phyloP scores from a whole-genome alignment of 208 protist genomes.

The Trypanosoma rangeli region DNA sequence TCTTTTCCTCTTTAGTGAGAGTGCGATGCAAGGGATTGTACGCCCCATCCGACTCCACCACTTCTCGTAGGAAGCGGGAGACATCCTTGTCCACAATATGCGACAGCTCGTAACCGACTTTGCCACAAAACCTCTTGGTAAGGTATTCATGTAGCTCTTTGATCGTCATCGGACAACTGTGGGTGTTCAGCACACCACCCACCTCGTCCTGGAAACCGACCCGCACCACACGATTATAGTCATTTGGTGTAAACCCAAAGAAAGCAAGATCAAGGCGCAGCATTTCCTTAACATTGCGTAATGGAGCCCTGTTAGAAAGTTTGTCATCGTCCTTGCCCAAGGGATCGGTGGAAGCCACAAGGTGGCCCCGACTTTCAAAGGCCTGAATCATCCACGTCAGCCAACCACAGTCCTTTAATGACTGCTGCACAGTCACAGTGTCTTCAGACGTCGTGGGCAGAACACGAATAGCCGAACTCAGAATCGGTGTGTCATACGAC shows the following conservation, averaged over 20 bases:
- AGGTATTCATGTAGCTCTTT: slow-evolving; percentile 75
- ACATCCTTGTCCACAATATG: slow-evolving; percentile 92
- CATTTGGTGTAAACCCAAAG: slow-evolving; percentile 78
- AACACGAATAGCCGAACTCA: slow-evolving; percentile 64
- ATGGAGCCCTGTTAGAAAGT: slow-evolving; percentile 44
- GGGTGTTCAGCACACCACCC: slow-evolving; percentile 72
- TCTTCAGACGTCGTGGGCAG: slow-evolving; percentile 45
- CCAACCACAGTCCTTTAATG: slow-evolving; percentile 69
- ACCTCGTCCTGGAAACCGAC: slow-evolving; percentile 78
- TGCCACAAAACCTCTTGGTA: slow-evolving; percentile 85
- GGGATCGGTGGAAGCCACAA: slow-evolving; percentile 80
- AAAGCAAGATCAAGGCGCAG: slow-evolving; percentile 75
- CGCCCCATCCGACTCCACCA: slow-evolving; percentile 76
- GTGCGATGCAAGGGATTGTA: slow-evolving; percentile 52
- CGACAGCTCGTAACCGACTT: slow-evolving; percentile 94
- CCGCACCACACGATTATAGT: slow-evolving; percentile 68
- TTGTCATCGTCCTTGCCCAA: slow-evolving; percentile 71
- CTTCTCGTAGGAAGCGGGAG: slow-evolving; percentile 90
- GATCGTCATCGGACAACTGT: slow-evolving; percentile 73
- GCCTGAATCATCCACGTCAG: slow-evolving; percentile 89
- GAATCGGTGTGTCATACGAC: slow-evolving; percentile 58
- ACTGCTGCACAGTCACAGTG: slow-evolving; percentile 56
- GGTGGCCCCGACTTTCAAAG: slow-evolving; percentile 88
- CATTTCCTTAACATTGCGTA: slow-evolving; percentile 50
- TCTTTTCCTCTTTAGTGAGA: slow-evolving; percentile 79